A percentile compares a stretch with the other conserved stretches of the same genome.
phyloP scores from a whole-genome alignment of 2,329 filamentous ascomycete species.

The Trichoderma endophyticum region DNA sequence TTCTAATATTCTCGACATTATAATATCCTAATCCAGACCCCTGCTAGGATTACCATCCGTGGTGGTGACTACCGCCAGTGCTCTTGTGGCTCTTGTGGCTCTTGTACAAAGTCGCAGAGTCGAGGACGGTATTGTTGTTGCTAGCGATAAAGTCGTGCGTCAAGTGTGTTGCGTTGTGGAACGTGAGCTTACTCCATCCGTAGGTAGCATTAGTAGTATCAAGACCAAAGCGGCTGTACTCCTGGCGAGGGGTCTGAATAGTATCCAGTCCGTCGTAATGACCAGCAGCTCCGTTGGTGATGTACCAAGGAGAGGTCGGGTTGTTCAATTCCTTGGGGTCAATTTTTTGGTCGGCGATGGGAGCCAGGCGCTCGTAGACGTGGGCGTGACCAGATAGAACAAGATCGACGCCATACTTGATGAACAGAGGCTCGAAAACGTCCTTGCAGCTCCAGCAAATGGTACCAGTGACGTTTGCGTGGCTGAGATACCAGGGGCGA shows the following conservation, averaged over 20 bases:
- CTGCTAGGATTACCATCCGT: background rate
- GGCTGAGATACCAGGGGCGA: slow-evolving; percentile 11
- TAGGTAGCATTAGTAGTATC: slow-evolving; percentile 2
- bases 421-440: slow-evolving; percentile 3
- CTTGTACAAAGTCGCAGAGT: slow-evolving; percentile 10
- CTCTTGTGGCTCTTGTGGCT: background rate
- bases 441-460: slow-evolving; percentile 16
- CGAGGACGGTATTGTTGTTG: slow-evolving; percentile 1
- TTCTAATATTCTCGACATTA: background rate
- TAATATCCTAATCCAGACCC: background rate
- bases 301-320: slow-evolving; percentile 10
- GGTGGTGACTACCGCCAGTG: background rate
- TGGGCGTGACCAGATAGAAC: background rate
- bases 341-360: background rate
- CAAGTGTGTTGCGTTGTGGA: slow-evolving; percentile 6
- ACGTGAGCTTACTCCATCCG: slow-evolving; percentile 10
- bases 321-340: slow-evolving; percentile 1
- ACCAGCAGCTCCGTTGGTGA: slow-evolving; percentile 10
- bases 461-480: background rate
- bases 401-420: slow-evolving; percentile 2
- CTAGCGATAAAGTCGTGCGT: slow-evolving; percentile 13
- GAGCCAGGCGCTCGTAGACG: slow-evolving; percentile 10
- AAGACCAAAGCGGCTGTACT: background rate
- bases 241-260: background rate
- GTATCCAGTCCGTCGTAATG: slow-evolving; percentile 11